phyloP scores from a whole-genome alignment of 768 basidiomycete genomes.

The Termitomyces sp. region DNA sequence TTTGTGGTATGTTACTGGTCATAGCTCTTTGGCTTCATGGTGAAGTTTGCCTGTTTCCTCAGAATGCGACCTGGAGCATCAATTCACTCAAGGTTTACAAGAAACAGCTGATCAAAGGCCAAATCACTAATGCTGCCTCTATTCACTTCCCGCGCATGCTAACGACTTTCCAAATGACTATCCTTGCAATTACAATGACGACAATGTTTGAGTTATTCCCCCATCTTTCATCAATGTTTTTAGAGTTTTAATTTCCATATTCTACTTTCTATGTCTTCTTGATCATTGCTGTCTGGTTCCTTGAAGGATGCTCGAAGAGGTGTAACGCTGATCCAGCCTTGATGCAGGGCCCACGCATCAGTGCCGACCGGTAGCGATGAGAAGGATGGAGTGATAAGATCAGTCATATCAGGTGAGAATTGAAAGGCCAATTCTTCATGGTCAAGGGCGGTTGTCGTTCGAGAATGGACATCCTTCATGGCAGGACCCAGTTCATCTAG shows the following conservation, averaged over 20 bases:
- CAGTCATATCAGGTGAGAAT: constrained; percentile 65
- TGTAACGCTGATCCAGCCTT: constrained; percentile 72
- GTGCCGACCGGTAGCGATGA: constrained; percentile 67
- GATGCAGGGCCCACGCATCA: constrained; percentile 75
- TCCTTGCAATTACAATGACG: neutral
- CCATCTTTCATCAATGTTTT: constrained; percentile 3
- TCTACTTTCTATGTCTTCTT: constrained; percentile 30
- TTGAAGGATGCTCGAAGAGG: constrained; percentile 73
- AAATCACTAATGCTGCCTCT: constrained; percentile 19
- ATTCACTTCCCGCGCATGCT: neutral
- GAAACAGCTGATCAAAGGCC: constrained; percentile 43
- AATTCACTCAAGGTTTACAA: constrained; percentile 74
- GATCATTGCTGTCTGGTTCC: constrained; percentile 39
- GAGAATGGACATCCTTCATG: neutral
- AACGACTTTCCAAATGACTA: neutral
- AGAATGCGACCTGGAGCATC: constrained; percentile 83
- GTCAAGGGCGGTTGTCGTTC: constrained; percentile 10
- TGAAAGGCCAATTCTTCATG: constrained; percentile 56
- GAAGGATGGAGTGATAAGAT: constrained; percentile 55
- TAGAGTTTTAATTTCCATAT: constrained; percentile 59
- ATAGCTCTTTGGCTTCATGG: neutral
- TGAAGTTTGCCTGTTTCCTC: neutral
- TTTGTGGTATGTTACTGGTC: constrained; percentile 50
- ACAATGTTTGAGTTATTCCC: neutral
- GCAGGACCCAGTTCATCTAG: constrained; percentile 32